Conservation (phyloP, 1,284 basidiomycete genomes). For the Xerocomus amazonicus region DNA sequence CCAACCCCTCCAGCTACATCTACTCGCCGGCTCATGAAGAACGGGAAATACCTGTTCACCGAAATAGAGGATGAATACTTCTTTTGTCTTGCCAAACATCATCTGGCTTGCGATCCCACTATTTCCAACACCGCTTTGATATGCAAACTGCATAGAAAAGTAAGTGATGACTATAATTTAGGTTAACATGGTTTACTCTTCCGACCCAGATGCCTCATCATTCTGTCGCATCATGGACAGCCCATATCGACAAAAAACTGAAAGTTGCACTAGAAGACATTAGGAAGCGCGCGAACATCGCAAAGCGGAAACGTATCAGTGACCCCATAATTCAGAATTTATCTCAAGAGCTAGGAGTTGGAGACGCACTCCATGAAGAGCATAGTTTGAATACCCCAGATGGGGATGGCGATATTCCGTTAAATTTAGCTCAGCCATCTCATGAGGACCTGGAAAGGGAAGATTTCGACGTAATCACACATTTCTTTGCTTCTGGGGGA, state of each 20-base stretch:
- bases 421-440: neutral
- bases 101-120: slow-evolving; percentile 39
- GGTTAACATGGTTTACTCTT: neutral
- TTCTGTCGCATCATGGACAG: slow-evolving; percentile 37
- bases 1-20: slow-evolving; percentile 45
- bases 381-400: neutral
- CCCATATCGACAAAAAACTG: slow-evolving; percentile 27
- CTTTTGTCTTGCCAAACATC: slow-evolving; percentile 30
- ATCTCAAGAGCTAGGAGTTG: neutral
- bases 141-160: slow-evolving; percentile 38
- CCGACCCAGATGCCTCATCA: slow-evolving; percentile 47
- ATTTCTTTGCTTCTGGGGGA: slow-evolving; percentile 49
- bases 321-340: slow-evolving; percentile 1
- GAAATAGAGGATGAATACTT: slow-evolving; percentile 45
- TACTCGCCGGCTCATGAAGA: slow-evolving; percentile 21
- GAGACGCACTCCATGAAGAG: slow-evolving; percentile 2
- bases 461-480: slow-evolving; percentile 47
- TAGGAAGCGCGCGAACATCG: slow-evolving; percentile 34
- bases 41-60: slow-evolving; percentile 42
- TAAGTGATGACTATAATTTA: slow-evolving; percentile 19
- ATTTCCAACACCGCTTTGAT: slow-evolving; percentile 33
- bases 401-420: neutral
- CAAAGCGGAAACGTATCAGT: slow-evolving; percentile 24
- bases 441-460: slow-evolving; percentile 22
- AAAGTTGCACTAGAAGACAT: slow-evolving; percentile 24